Evolutionary conservation across 192 early-diverging fungal genomes (phyloP), one percentile per base, ranked within the genome.

Genomic region (Coemansia sp.): DNA sequence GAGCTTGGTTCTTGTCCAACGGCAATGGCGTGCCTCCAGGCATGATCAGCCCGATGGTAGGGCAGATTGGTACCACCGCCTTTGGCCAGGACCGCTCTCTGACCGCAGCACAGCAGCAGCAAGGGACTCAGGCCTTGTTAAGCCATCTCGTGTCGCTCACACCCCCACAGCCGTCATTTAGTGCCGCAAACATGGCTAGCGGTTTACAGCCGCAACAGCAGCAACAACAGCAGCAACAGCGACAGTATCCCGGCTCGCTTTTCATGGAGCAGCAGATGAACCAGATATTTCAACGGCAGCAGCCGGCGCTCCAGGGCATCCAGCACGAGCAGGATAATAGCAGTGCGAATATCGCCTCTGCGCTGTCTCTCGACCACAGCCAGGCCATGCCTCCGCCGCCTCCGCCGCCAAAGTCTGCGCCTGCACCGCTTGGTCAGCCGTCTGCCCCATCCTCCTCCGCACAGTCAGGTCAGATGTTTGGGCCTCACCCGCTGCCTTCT

Each of bases 311-410:
- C 46, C 60, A 16, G 12, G 15, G n/a, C 61, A 33, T 31, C 44
- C 61, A 40, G 9, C 38, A 62, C 20, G 53, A 57, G 53, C 12
- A n/a, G 53, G 53, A 57, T 15, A 53, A 53, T 27, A 57, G 8
- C 38, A 38, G 15, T 31, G 27, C 27, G 13, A 13, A 29, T 16
- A 8, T 15, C 31, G 27, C 53, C 31, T n/a, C 53, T 13, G 53
- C 53, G 13, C 12, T 57, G 53, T 57, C 53, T 57, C 53, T 57
- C 16, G 53, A 31, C 4, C 53, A 13, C 9, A 57, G 53, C 4
- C 66, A 33, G 49, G 66, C 50, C 41, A 43, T 63, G 27, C 40
- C 44, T 33, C 68, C 68, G 12, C 68, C 55, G 29, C 58, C 50
- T 13, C 46, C 46, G 2, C 53, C 29, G 12, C 61, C 61, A 34